A percentile compares a stretch with the other conserved stretches of the same genome.
phyloP scores from a whole-genome alignment of 352 stramenopile genomes.

The Aphanomyces astaci region DNA sequence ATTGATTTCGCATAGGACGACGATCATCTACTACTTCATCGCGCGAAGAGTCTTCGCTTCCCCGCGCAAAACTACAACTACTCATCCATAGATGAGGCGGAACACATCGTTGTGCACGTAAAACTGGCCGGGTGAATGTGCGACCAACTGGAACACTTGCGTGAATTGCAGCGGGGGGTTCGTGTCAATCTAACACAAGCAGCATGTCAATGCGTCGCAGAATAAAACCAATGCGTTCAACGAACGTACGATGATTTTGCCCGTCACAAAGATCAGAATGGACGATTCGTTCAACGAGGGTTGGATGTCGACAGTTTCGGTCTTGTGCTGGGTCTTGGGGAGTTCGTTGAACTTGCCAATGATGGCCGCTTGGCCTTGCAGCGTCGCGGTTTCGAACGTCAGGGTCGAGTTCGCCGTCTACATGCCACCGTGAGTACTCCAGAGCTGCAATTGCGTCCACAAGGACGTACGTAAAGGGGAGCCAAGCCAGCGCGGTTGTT shows the following conservation, averaged over 20 bases:
- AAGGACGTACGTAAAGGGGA: conserved; percentile 68
- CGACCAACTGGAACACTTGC: conserved; percentile 95
- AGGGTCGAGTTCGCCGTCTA: conserved; percentile 57
- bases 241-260: conserved; percentile 58
- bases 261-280: conserved; percentile 95
- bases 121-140: conserved; percentile 87
- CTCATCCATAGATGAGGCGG: conserved; percentile 95
- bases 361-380: conserved; percentile 76
- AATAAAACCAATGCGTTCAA: no score
- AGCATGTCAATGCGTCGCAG: no score
- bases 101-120: conserved; percentile 98
- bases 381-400: conserved; percentile 67
- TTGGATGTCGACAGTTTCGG: conserved; percentile 90
- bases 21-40: background rate
- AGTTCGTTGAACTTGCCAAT: conserved; percentile 81
- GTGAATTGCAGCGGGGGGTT: conserved; percentile 95
- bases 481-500: conserved; percentile 61
- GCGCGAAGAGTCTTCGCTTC: background rate
- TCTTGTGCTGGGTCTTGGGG: conserved; percentile 65
- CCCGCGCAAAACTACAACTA: no score
- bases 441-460: no score
- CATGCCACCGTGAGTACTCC: no score
- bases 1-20: background rate
- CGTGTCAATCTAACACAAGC: conserved; percentile 78
- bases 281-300: conserved; percentile 81